These are phyloP conservation scores for Rhodotorula toruloides DNA, from an alignment of 768 basidiomycete species.

Conservation along the genomic window DNA sequence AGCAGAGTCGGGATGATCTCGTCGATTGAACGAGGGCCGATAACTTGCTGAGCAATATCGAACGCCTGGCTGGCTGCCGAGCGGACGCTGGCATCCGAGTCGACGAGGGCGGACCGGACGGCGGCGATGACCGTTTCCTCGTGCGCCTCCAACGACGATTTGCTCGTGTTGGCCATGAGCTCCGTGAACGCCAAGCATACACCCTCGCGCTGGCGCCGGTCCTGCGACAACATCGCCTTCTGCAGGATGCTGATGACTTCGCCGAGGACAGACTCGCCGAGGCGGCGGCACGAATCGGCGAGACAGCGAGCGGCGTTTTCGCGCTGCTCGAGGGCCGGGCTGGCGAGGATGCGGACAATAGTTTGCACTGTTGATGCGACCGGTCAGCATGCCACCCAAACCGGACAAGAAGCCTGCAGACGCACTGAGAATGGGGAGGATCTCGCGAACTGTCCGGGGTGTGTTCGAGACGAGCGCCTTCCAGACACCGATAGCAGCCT, in stretches of 20 bases:
- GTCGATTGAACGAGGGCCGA: slow-evolving; percentile 88
- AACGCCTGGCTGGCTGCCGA: slow-evolving; percentile 82
- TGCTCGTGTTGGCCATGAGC: slow-evolving; percentile 80
- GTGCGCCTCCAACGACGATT: slow-evolving; percentile 75
- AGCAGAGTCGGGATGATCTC: slow-evolving; percentile 91
- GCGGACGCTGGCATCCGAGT: slow-evolving; percentile 77
- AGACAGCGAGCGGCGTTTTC: slow-evolving; percentile 91
- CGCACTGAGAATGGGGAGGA: slow-evolving; percentile 74
- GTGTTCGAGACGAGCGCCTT: slow-evolving; percentile 95
- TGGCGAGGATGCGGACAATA: slow-evolving; percentile 65
- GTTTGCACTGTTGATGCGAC: slow-evolving; percentile 52
- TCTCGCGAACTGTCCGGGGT: slow-evolving; percentile 83
- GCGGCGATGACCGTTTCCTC: slow-evolving; percentile 73
- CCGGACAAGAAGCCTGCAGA: neutral
- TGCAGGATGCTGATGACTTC: slow-evolving; percentile 79
- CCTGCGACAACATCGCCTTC: slow-evolving; percentile 52
- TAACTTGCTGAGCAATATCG: slow-evolving; percentile 84
- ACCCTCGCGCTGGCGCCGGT: slow-evolving; percentile 58
- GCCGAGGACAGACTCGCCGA: slow-evolving; percentile 80
- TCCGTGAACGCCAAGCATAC: slow-evolving; percentile 83
- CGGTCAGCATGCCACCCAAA: neutral
- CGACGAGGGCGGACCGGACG: slow-evolving; percentile 77
- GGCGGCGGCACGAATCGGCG: slow-evolving; percentile 85
- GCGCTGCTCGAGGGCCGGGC: slow-evolving; percentile 75
- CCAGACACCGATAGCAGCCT: slow-evolving; percentile 92